These are phyloP conservation scores for Neurospora sp. DNA, from an alignment of 495 filamentous ascomycete genomes.

Conservation along the genomic window DNA sequence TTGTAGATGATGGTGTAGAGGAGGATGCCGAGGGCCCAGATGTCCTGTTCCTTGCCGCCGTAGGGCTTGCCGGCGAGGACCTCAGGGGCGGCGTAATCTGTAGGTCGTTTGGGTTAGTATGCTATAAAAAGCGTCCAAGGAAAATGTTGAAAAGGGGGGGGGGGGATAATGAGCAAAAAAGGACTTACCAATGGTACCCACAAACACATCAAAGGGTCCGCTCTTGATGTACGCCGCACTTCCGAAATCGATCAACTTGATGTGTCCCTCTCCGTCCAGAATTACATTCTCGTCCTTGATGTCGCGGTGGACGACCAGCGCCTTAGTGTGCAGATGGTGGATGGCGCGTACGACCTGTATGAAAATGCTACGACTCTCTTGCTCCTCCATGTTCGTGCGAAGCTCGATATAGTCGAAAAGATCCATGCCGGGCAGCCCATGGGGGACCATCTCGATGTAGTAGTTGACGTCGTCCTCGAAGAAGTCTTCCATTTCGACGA, in stretches of 20 bases:
- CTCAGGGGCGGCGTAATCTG: constrained; percentile 96
- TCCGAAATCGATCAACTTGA: constrained; percentile 97
- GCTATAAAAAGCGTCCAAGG: neutral
- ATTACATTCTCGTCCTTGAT: constrained; percentile 99
- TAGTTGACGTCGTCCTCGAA: constrained; percentile 98
- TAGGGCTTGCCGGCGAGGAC: constrained; percentile 91
- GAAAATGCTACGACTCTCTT: constrained; percentile 90
- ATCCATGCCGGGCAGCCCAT: constrained; percentile 96
- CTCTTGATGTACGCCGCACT: constrained; percentile 97
- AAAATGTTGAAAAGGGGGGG: neutral
- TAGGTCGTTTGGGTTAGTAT: neutral
- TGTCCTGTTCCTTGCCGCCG: constrained; percentile 92
- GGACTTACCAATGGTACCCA: constrained; percentile 88
- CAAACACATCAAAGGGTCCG: constrained; percentile 97
- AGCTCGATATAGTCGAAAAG: constrained; percentile 98
- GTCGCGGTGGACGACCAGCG: constrained; percentile 88
- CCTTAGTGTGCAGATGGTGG: constrained; percentile 84
- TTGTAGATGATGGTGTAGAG: constrained; percentile 99
- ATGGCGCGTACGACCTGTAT: constrained; percentile 82
- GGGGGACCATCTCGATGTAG: constrained; percentile 97
- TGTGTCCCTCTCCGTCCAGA: constrained; percentile 86
- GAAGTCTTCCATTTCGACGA: constrained; percentile 97
- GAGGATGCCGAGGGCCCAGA: constrained; percentile 96
- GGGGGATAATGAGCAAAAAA: neutral
- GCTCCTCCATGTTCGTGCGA: constrained; percentile 90